Conservation (phyloP, 441 rosid species). For the Viola pubescens region DNA sequence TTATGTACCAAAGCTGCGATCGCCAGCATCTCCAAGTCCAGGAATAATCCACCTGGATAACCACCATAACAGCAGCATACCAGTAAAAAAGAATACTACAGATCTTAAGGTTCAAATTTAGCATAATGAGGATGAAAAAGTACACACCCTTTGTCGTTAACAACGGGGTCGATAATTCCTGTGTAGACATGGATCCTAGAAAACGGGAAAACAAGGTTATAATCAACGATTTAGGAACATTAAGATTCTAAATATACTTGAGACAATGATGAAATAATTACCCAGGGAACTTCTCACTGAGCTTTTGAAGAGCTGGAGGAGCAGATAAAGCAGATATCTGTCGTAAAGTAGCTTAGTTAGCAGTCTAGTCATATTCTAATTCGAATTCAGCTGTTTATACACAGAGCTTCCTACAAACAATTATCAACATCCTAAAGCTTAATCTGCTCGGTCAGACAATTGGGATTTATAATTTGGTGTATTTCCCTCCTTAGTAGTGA, state of each 20-base stretch:
- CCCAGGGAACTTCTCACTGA: slow-evolving; percentile 89
- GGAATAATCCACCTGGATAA: slow-evolving; percentile 67
- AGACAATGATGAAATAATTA: slow-evolving; percentile 21
- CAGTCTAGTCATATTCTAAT: too few species aligned
- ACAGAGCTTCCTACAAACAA: neutral
- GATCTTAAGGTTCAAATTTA: neutral
- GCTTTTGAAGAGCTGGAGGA: slow-evolving; percentile 88
- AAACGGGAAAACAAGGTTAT: slow-evolving; percentile 10
- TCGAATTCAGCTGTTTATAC: slow-evolving; percentile 9
- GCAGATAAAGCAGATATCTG: slow-evolving; percentile 91
- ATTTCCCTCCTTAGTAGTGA: neutral
- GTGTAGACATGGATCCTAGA: slow-evolving; percentile 82
- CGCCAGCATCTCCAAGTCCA: slow-evolving; percentile 97
- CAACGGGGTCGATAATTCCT: slow-evolving; percentile 73
- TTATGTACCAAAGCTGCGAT: slow-evolving; percentile 82
- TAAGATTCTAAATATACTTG: neutral
- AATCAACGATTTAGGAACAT: neutral
- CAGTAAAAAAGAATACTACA: neutral
- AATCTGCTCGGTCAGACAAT: neutral
- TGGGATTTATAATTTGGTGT: neutral
- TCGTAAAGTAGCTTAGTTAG: too few species aligned
- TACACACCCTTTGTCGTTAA: slow-evolving; percentile 71
- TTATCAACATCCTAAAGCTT: neutral
- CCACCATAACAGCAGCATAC: neutral
- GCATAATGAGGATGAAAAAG: neutral